Evolutionary conservation across 108 stramenopile genomes (phyloP).

Genomic region (Parmales sp.): DNA sequence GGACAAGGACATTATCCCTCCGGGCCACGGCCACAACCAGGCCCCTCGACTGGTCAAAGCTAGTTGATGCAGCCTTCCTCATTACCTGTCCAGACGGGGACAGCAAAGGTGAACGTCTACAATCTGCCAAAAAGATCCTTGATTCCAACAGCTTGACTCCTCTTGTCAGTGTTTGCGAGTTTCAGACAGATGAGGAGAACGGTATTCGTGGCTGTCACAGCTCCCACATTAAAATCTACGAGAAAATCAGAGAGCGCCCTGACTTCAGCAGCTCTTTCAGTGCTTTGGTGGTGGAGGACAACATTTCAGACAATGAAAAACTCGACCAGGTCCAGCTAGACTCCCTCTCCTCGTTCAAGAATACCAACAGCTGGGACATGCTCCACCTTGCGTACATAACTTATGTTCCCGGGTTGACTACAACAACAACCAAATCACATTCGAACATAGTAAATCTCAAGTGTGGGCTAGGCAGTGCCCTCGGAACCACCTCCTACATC

Average conservation of each 20-base stretch:
- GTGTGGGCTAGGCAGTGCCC: conserved; percentile 19
- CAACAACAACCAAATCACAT: conserved; percentile 16
- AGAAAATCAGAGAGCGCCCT: not conserved
- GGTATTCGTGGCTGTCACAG: conserved; percentile 37
- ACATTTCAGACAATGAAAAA: conserved; percentile 17
- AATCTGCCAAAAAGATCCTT: no score
- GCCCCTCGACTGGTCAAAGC: no score
- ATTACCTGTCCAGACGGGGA: no score
- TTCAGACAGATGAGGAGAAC: conserved; percentile 40
- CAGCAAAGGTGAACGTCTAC: no score
- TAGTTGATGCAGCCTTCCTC: no score
- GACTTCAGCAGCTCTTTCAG: not conserved
- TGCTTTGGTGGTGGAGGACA: conserved; percentile 37
- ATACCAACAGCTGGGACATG: conserved; percentile 22
- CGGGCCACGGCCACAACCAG: no score
- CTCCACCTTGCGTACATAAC: conserved; percentile 38
- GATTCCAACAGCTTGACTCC: no score
- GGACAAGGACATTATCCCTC: no score
- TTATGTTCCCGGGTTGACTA: conserved; percentile 31
- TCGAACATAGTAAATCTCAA: conserved; percentile 24
- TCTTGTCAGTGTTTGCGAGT: no score
- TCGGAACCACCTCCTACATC: conserved; percentile 38
- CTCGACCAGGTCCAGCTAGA: conserved; percentile 16
- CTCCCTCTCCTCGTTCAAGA: conserved; percentile 13
- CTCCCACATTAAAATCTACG: conserved; percentile 28